Conservation (phyloP, 2,329 filamentous ascomycete genomes). For the Onygenales sp. region DNA sequence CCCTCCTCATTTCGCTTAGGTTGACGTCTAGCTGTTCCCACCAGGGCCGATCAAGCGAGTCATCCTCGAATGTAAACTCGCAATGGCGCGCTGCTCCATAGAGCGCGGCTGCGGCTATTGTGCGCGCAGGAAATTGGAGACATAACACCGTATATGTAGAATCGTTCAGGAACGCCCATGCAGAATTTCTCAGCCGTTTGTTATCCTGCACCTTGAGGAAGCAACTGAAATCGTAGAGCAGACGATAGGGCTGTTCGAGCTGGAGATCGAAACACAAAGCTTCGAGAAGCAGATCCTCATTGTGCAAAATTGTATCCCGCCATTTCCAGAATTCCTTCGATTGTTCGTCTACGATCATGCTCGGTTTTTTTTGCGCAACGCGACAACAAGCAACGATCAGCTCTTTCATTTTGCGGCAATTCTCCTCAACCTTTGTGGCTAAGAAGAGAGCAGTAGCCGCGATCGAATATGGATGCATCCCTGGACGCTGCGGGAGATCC, state of each 20-base stretch:
- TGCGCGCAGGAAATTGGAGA: slow-evolving; percentile 66
- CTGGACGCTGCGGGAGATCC: slow-evolving; percentile 55
- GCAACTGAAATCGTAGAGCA: slow-evolving; percentile 71
- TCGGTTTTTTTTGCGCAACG: slow-evolving; percentile 87
- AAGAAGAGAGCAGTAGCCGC: slow-evolving; percentile 87
- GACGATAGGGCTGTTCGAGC: slow-evolving; percentile 77
- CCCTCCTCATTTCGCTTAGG: slow-evolving; percentile 58
- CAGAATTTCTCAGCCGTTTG: slow-evolving; percentile 70
- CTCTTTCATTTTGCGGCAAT: slow-evolving; percentile 90
- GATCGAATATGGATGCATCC: slow-evolving; percentile 87
- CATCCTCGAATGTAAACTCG: slow-evolving; percentile 61
- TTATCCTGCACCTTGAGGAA: slow-evolving; percentile 67
- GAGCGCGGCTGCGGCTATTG: slow-evolving; percentile 75
- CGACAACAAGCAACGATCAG: slow-evolving; percentile 89
- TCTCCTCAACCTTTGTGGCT: slow-evolving; percentile 95
- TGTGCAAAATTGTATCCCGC: slow-evolving; percentile 85
- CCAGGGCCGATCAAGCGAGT: slow-evolving; percentile 70
- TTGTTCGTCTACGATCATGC: slow-evolving; percentile 86
- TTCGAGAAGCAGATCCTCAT: slow-evolving; percentile 89
- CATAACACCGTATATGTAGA: slow-evolving; percentile 76
- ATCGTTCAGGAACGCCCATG: slow-evolving; percentile 93
- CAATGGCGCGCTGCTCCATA: slow-evolving; percentile 77
- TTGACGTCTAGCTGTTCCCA: slow-evolving; percentile 71
- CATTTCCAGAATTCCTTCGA: slow-evolving; percentile 98
- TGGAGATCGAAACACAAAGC: slow-evolving; percentile 88